phyloP scores from a whole-genome alignment of 2,329 filamentous ascomycete species.

The Bipolaris zeicola region DNA sequence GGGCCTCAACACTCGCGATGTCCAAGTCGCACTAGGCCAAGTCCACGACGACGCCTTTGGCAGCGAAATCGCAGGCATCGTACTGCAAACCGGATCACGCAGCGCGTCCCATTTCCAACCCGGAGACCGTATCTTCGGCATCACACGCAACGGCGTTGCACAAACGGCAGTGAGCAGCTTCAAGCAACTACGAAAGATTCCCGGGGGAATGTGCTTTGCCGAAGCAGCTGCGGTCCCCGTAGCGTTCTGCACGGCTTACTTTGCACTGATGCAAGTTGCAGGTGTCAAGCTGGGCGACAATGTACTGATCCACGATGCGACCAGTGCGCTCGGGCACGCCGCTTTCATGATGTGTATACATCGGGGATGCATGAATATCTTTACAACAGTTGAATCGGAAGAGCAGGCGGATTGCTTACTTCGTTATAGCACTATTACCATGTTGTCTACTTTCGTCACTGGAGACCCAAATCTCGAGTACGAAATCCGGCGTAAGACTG shows the following conservation, averaged over 20 bases:
- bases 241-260: conserved; percentile 10
- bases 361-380: neutral
- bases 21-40: conserved; percentile 35
- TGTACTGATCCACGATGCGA: conserved; percentile 7
- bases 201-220: conserved; percentile 4
- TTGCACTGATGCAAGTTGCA: neutral
- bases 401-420: conserved; percentile 16
- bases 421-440: conserved; percentile 16
- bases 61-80: conserved; percentile 23
- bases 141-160: conserved; percentile 13
- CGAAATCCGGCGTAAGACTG: conserved; percentile 18
- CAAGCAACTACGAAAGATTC: conserved; percentile 18
- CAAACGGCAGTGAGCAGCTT: conserved; percentile 7
- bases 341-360: neutral
- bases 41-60: conserved; percentile 18
- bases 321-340: conserved; percentile 5
- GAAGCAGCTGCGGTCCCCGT: conserved; percentile 21
- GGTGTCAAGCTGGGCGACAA: neutral
- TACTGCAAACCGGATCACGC: conserved; percentile 6
- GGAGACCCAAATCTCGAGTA: conserved; percentile 2
- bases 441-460: conserved; percentile 31
- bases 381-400: conserved; percentile 19
- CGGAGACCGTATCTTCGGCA: conserved; percentile 17
- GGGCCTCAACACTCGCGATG: conserved; percentile 28
- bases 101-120: neutral